Conservation (phyloP, 2,329 filamentous ascomycete species). For the Phialophora verrucosa region DNA sequence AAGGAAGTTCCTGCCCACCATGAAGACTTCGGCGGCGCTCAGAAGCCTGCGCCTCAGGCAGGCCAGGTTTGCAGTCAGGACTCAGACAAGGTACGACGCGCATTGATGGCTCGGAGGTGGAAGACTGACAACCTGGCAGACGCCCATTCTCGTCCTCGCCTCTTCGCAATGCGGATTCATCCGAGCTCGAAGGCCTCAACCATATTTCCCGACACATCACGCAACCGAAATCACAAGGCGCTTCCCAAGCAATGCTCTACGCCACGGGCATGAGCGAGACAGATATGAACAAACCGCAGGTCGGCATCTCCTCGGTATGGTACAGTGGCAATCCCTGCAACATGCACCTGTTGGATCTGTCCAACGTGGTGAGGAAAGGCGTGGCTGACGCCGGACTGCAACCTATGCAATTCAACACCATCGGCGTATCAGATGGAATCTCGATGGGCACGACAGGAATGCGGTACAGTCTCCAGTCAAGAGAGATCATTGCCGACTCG, state of each 20-base stretch:
- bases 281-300: conserved; percentile 95
- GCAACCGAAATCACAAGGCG: conserved; percentile 96
- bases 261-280: conserved; percentile 84
- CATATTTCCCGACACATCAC: conserved; percentile 84
- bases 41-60: conserved; percentile 33
- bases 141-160: conserved; percentile 31
- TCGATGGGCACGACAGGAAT: conserved; percentile 98
- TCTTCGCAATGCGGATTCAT: conserved; percentile 15
- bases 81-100: conserved; percentile 8
- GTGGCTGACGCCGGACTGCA: conserved; percentile 78
- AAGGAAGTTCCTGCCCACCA: conserved; percentile 13
- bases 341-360: conserved; percentile 95
- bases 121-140: conserved; percentile 10
- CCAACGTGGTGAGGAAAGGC: conserved; percentile 74
- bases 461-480: conserved; percentile 91
- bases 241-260: conserved; percentile 98
- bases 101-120: not conserved
- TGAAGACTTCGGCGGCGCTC: conserved; percentile 32
- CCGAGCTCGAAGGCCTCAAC: conserved; percentile 65
- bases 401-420: conserved; percentile 98
- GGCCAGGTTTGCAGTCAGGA: conserved; percentile 18
- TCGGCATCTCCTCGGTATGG: conserved; percentile 98
- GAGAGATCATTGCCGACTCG: conserved; percentile 96
- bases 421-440: conserved; percentile 96
- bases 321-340: conserved; percentile 98